phyloP scores from a whole-genome alignment of 208 protist species.

The Leishmania major region DNA sequence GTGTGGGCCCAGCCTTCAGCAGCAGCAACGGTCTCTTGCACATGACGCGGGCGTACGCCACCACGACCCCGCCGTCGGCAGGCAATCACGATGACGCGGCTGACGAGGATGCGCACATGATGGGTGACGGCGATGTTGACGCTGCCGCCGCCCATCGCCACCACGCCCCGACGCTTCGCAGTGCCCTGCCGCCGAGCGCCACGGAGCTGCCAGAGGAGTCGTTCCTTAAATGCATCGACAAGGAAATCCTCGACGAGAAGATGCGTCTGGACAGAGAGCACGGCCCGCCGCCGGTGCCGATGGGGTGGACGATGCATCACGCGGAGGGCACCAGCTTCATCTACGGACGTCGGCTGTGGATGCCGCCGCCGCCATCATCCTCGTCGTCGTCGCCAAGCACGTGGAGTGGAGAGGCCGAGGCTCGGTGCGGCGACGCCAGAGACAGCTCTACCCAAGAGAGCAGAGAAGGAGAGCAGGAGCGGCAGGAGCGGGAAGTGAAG shows the following conservation, averaged over 20 bases:
- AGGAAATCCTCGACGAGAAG: conserved; percentile 87
- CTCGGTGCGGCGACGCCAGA: no score
- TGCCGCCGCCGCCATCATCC: conserved; percentile 41
- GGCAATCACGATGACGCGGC: neutral
- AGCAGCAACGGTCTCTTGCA: neutral
- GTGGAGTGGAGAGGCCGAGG: neutral
- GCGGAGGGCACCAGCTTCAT: conserved; percentile 67
- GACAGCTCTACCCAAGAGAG: neutral
- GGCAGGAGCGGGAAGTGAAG: neutral
- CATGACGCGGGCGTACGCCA: conserved; percentile 4
- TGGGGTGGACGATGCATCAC: conserved; percentile 82
- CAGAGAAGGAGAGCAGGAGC: neutral
- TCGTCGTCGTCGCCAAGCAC: neutral
- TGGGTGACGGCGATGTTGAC: neutral
- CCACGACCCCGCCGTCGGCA: neutral
- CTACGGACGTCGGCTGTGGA: conserved; percentile 73
- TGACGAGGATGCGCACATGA: neutral
- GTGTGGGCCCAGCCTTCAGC: neutral
- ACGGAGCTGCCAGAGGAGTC: conserved; percentile 58
- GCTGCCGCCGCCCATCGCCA: neutral
- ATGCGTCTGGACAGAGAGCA: conserved; percentile 82
- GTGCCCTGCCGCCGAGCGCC: conserved; percentile 50
- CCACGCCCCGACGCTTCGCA: conserved; percentile 42
- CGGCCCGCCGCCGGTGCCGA: conserved; percentile 55
- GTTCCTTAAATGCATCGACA: conserved; percentile 86